phyloP scores from a whole-genome alignment of 78 protist species.

The Cavenderia fasciculata region DNA sequence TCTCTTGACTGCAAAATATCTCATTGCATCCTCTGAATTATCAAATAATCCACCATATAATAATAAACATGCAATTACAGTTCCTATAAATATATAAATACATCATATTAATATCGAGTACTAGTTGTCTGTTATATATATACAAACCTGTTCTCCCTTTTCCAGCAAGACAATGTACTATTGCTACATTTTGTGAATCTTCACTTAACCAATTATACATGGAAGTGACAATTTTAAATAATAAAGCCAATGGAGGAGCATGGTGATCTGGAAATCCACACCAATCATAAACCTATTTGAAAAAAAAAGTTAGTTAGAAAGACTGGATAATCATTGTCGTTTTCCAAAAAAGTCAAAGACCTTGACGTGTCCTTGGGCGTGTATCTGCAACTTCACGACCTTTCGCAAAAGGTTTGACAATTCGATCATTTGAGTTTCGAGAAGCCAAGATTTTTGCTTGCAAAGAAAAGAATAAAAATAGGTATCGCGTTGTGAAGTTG shows the following conservation, averaged over 20 bases:
- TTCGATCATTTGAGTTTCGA: too few relatives aligned
- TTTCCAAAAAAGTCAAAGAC: too few relatives aligned
- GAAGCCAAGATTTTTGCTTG: neutral
- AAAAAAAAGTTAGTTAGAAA: too few relatives aligned
- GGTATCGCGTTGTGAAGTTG: neutral
- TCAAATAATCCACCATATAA: conserved; percentile 76
- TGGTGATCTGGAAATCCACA: conserved; percentile 89
- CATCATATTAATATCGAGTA: neutral
- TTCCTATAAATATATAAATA: conserved; percentile 22
- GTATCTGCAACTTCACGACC: too few relatives aligned
- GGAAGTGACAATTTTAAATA: conserved; percentile 66
- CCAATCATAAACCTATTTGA: too few relatives aligned
- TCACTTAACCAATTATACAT: conserved; percentile 59
- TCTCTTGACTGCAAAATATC: conserved; percentile 82
- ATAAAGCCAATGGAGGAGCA: conserved; percentile 82
- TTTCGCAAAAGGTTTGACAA: too few relatives aligned
- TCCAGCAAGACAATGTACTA: conserved; percentile 87
- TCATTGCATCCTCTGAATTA: conserved; percentile 71
- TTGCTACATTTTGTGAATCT: conserved; percentile 71
- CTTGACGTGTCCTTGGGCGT: too few relatives aligned
- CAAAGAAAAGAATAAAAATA: neutral
- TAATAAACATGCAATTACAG: conserved; percentile 74
- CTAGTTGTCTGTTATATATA: too few relatives aligned
- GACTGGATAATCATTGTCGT: too few relatives aligned
- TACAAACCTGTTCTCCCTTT: conserved; percentile 64